phyloP scores from a whole-genome alignment of 2,329 filamentous ascomycete genomes.

The Monascus ruber region DNA sequence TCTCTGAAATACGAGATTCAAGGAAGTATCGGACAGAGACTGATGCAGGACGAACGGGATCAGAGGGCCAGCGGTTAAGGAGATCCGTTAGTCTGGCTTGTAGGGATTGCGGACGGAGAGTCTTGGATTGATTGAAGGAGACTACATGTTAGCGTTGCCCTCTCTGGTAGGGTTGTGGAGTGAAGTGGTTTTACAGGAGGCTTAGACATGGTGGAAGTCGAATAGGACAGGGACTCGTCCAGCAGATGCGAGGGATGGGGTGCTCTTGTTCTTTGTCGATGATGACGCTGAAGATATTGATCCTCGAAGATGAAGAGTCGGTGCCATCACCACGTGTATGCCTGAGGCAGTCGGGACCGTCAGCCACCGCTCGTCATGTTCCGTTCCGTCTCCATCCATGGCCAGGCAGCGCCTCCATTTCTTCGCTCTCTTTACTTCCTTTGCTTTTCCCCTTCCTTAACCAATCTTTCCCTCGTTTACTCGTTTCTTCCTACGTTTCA shows the following conservation, averaged over 20 bases:
- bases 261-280: background rate
- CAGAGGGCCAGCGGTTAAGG: constrained; percentile 34
- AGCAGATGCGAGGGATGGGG: background rate
- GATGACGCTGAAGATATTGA: background rate
- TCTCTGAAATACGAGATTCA: constrained; percentile 18
- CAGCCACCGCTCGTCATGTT: background rate
- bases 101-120: constrained; percentile 14
- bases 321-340: background rate
- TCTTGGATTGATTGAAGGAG: constrained; percentile 1
- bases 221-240: too few relatives aligned
- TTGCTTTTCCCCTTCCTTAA: too few relatives aligned
- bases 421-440: constrained; percentile 10
- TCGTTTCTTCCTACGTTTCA: too few relatives aligned
- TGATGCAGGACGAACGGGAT: constrained; percentile 32
- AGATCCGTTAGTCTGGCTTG: constrained; percentile 30
- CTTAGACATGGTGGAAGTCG: constrained; percentile 13
- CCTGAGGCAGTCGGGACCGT: constrained; percentile 3
- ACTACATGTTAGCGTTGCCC: too few relatives aligned
- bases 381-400: background rate
- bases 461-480: too few relatives aligned
- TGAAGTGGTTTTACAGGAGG: constrained; percentile 13
- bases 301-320: too few relatives aligned
- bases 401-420: constrained; percentile 7
- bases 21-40: constrained; percentile 36
- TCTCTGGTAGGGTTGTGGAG: background rate